phyloP scores from a whole-genome alignment of 768 basidiomycete species.

The Russula ochroleuca region DNA sequence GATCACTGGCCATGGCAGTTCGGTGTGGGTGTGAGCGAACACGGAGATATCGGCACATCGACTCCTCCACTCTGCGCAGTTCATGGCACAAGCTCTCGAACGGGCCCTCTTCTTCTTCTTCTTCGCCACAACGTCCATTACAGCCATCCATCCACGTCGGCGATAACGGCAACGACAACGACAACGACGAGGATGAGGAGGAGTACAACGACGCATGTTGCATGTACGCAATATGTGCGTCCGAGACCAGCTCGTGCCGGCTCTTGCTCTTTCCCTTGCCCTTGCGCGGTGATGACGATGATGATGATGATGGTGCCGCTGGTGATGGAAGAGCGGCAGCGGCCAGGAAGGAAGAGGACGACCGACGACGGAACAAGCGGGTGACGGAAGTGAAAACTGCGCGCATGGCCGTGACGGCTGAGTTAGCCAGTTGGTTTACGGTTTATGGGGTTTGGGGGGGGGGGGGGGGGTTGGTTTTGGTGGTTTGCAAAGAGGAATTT shows the following conservation, averaged over 20 bases:
- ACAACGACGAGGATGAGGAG: neutral
- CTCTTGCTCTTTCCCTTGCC: constrained; percentile 4
- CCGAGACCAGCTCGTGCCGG: constrained; percentile 23
- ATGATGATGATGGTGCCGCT: neutral
- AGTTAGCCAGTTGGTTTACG: neutral
- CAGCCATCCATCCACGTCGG: neutral
- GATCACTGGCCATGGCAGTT: neutral
- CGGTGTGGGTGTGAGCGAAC: too few relatives aligned
- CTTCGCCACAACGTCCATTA: neutral
- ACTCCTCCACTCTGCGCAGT: constrained; percentile 12
- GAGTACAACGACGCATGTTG: neutral
- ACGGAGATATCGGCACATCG: constrained; percentile 2
- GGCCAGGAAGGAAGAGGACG: neutral
- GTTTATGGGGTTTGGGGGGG: neutral
- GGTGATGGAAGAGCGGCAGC: neutral
- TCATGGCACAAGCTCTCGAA: constrained; percentile 19
- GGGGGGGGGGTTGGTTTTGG: too few relatives aligned
- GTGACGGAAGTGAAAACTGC: constrained; percentile 18
- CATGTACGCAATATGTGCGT: constrained; percentile 17
- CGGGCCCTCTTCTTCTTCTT: neutral
- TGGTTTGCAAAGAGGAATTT: too few relatives aligned
- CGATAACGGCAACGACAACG: neutral
- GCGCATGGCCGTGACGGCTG: neutral
- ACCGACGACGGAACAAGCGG: constrained; percentile 17
- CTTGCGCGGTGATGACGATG: neutral